Base-by-base conservation (phyloP, 2,329 filamentous ascomycete genomes). In the Colletotrichum lentis region DNA sequence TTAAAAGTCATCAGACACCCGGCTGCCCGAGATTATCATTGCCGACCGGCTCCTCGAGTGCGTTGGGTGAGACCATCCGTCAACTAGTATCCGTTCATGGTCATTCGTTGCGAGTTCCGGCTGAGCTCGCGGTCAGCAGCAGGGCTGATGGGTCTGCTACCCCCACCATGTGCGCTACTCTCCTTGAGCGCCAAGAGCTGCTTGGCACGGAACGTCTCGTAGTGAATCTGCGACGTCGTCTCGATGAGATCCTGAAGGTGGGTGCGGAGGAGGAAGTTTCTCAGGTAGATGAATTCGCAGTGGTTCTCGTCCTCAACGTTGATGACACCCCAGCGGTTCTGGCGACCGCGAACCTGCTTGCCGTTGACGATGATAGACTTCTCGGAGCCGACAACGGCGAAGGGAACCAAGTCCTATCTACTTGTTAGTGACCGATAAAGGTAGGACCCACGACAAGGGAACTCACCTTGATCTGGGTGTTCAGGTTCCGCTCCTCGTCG, bases 181-280 rank as follows among this genome's bases (percentile, higher is more conserved):
- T 99, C 96, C 89, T 98, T 99, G 79, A 99, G 88, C 67, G 96
- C 96, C 78, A 99, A 85, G 76, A 99, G 86, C 83, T 99, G 96
- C 90, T 99, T 99, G 76, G 96, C 94, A 82, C 96, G 94, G 94
- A 99, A 99, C 69, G 94, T 97, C 87, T 99, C 96, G 86, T 99
- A 99, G 87, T 99, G 96, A 82, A 97, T 99, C 86, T 99, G 96
- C 74, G 94, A 97, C 55, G 96, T 99, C 39, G 96, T 99, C 85
- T 99, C 96, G 81, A 99, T 97, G 73, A 99, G 89, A 77, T 99
- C 96, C 86, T 99, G 96, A 66, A 99, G 89, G 82, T 99, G 96
- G 72, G 96, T 98, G 78, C 96, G 93, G 75, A 96, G 97, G 72
- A 99, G 89, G 89, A 99, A 99, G 87, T 99, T 95, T 79, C 96